phyloP scores from a whole-genome alignment of 2,329 filamentous ascomycete genomes.

The Acarospora socialis region DNA sequence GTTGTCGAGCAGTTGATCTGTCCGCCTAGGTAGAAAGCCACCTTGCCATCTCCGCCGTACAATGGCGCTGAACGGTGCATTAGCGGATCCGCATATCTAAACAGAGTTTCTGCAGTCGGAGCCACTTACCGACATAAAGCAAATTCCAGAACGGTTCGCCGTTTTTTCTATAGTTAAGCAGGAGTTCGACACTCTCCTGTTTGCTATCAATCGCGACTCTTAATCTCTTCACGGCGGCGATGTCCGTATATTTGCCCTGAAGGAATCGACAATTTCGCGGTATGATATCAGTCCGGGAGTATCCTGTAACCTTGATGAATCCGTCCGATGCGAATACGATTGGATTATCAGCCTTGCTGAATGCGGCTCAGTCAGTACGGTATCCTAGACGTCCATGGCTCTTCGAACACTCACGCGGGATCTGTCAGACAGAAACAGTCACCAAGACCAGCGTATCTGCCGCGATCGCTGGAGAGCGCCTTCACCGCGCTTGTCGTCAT shows the following conservation, averaged over 20 bases:
- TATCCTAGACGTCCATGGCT: neutral
- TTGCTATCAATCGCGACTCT: constrained; percentile 27
- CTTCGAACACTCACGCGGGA: constrained; percentile 21
- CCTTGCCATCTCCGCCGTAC: constrained; percentile 32
- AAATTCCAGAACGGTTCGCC: constrained; percentile 44
- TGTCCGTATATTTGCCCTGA: constrained; percentile 35
- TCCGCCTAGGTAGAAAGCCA: constrained; percentile 40
- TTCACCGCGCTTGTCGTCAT: constrained; percentile 32
- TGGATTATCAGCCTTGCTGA: constrained; percentile 33
- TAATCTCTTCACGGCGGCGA: constrained; percentile 27
- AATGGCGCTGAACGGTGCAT: constrained; percentile 36
- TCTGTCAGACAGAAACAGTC: constrained; percentile 46
- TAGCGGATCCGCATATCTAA: too few species aligned
- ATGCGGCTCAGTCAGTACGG: neutral
- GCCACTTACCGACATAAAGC: constrained; percentile 29
- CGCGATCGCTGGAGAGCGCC: constrained; percentile 30
- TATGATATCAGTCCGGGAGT: constrained; percentile 33
- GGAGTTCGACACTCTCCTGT: constrained; percentile 35
- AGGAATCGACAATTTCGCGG: constrained; percentile 37
- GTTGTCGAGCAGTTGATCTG: constrained; percentile 45
- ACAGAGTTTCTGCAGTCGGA: neutral
- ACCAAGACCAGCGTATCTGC: constrained; percentile 39
- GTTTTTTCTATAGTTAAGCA: constrained; percentile 38
- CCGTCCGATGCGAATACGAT: constrained; percentile 37
- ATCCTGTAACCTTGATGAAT: constrained; percentile 39